Percentiles rank a stretch among this genome's conserved stretches.
These are phyloP conservation scores for Aureobasidium lini DNA, from an alignment of 2,329 filamentous ascomycete species.

Conservation along the genomic window DNA sequence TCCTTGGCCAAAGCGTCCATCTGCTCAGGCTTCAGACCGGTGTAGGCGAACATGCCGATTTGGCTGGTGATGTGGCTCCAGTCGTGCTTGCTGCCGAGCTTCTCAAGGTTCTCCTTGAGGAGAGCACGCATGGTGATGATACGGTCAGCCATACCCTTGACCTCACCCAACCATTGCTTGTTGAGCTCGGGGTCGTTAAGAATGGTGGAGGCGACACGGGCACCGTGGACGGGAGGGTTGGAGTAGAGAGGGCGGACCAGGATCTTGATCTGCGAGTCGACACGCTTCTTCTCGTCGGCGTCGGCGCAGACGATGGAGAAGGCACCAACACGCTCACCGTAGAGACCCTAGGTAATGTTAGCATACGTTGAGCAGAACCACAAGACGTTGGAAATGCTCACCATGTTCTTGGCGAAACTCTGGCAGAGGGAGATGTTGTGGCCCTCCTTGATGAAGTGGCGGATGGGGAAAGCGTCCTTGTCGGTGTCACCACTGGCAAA, in stretches of 20 bases:
- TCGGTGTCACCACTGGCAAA: conserved; percentile 90
- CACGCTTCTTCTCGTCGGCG: conserved; percentile 84
- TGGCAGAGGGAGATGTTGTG: conserved; percentile 83
- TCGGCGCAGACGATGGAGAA: conserved; percentile 87
- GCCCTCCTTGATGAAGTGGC: conserved; percentile 87
- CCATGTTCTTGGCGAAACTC: conserved; percentile 99
- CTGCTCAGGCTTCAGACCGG: conserved; percentile 80
- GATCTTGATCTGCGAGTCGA: conserved; percentile 98
- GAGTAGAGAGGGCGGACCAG: conserved; percentile 95
- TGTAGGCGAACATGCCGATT: conserved; percentile 99
- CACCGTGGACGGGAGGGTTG: conserved; percentile 94
- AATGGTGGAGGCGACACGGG: conserved; percentile 86
- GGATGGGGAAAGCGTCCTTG: conserved; percentile 86
- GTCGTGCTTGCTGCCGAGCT: conserved; percentile 90
- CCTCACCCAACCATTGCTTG: conserved; percentile 90
- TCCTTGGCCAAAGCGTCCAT: conserved; percentile 90
- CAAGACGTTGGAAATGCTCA: conserved; percentile 31
- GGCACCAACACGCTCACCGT: conserved; percentile 94
- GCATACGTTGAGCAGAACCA: background rate
- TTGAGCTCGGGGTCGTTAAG: conserved; percentile 78
- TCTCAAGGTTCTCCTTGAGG: conserved; percentile 90
- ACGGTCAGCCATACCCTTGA: conserved; percentile 98
- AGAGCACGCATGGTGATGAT: conserved; percentile 97
- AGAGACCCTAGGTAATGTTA: conserved; percentile 62
- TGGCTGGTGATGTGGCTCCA: conserved; percentile 98